Conservation (phyloP, 345 rosid species). For the Moringa oleifera region DNA sequence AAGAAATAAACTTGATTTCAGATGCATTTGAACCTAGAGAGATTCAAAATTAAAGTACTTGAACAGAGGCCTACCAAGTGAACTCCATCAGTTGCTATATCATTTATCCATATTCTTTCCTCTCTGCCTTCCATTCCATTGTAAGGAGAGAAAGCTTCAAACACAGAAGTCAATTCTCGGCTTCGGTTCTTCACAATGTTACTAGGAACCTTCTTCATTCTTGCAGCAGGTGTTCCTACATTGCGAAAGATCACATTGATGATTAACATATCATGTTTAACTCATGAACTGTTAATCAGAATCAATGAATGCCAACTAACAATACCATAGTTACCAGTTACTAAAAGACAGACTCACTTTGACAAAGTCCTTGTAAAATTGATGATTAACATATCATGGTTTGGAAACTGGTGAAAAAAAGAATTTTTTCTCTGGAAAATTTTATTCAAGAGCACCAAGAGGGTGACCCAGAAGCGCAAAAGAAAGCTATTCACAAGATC, state of each 20-base stretch:
- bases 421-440: too few relatives aligned
- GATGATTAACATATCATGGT: too few relatives aligned
- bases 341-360: too few relatives aligned
- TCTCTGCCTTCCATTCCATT: constrained; percentile 72
- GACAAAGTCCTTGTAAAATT: too few relatives aligned
- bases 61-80: constrained; percentile 60
- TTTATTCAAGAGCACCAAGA: too few relatives aligned
- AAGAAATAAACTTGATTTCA: too few relatives aligned
- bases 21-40: background rate
- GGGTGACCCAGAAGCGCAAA: too few relatives aligned
- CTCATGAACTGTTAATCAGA: background rate
- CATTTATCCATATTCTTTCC: constrained; percentile 96
- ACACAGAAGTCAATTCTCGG: constrained; percentile 79
- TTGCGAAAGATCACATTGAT: constrained; percentile 10
- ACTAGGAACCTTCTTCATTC: constrained; percentile 94
- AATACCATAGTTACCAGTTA: too few relatives aligned
- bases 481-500: too few relatives aligned
- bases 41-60: background rate
- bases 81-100: constrained; percentile 74
- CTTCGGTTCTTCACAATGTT: constrained; percentile 75
- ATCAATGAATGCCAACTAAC: too few relatives aligned
- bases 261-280: too few relatives aligned
- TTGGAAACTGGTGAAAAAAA: too few relatives aligned
- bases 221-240: constrained; percentile 93
- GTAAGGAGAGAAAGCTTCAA: constrained; percentile 88